A percentile compares a stretch with the other conserved stretches of the same genome.
These are phyloP conservation scores for Neurospora sp. DNA, from an alignment of 2,329 filamentous ascomycete species.

Conservation along the genomic window DNA sequence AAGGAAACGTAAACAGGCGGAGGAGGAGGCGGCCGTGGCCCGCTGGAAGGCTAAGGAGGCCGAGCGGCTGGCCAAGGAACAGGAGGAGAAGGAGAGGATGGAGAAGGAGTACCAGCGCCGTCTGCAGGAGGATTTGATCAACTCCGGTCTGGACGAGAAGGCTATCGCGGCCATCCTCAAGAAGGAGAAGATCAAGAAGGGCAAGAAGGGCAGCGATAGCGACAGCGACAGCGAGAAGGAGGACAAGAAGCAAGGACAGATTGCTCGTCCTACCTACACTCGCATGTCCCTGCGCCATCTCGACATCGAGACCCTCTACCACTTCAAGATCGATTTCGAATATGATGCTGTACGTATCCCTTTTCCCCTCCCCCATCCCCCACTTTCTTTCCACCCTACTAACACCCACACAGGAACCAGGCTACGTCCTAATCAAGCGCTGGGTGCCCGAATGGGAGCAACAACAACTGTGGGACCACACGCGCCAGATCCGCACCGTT, in stretches of 20 bases:
- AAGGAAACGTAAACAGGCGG: conserved; percentile 9
- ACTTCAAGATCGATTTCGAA: conserved; percentile 48
- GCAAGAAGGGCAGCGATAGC: conserved; percentile 30
- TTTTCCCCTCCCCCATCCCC: neutral
- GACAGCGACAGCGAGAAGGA: conserved; percentile 33
- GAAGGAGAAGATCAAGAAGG: conserved; percentile 38
- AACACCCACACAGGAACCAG: conserved; percentile 44
- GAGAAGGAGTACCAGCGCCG: conserved; percentile 36
- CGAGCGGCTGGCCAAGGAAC: conserved; percentile 16
- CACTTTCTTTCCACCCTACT: conserved; percentile 17
- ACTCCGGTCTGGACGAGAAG: conserved; percentile 49
- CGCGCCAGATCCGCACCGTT: conserved; percentile 44
- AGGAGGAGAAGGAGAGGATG: conserved; percentile 13
- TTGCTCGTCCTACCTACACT: conserved; percentile 42
- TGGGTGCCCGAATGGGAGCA: conserved; percentile 66
- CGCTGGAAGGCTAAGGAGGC: conserved; percentile 15
- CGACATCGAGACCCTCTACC: conserved; percentile 50
- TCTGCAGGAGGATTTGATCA: conserved; percentile 47
- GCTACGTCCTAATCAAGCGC: conserved; percentile 63
- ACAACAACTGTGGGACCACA: conserved; percentile 63
- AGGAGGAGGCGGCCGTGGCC: conserved; percentile 12
- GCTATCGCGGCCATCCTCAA: conserved; percentile 50
- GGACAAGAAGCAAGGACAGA: conserved; percentile 16
- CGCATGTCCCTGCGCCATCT: conserved; percentile 53
- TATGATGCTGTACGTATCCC: conserved; percentile 40